Percentiles rank a stretch among this genome's conserved stretches.
Conservation (phyloP, 495 filamentous ascomycete species). For the Xylaria castorea region DNA sequence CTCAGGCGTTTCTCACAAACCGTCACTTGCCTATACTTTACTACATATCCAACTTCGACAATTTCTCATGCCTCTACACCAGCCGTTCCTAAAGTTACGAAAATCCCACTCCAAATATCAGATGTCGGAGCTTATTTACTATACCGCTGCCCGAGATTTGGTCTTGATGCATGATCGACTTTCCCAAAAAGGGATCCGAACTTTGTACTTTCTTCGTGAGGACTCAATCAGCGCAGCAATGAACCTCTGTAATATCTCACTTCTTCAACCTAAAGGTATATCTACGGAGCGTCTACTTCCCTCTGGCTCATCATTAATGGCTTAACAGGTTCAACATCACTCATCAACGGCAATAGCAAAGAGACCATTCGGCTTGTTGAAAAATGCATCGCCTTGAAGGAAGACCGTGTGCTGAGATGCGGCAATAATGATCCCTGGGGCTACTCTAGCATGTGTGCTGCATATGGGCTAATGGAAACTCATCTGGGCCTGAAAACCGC, state of each 20-base stretch:
- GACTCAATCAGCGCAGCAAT: constrained; percentile 43
- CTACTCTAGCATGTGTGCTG: constrained; percentile 45
- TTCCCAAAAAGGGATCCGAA: constrained; percentile 40
- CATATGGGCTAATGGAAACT: constrained; percentile 43
- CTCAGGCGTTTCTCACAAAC: constrained; percentile 31
- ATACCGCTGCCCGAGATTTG: constrained; percentile 44
- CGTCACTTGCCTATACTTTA: constrained; percentile 40
- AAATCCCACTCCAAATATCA: constrained; percentile 39
- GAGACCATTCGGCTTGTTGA: constrained; percentile 43
- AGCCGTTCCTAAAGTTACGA: constrained; percentile 42
- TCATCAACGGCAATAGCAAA: constrained; percentile 40
- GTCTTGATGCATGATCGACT: constrained; percentile 43
- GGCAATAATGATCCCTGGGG: constrained; percentile 44
- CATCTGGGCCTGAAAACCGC: constrained; percentile 42
- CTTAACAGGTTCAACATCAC: constrained; percentile 35
- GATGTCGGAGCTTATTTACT: constrained; percentile 43
- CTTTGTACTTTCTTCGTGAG: constrained; percentile 42
- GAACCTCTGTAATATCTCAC: constrained; percentile 52
- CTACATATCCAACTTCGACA: constrained; percentile 45
- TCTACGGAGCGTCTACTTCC: not conserved
- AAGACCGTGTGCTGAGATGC: constrained; percentile 43
- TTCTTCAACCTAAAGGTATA: constrained; percentile 55
- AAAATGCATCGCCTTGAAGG: constrained; percentile 42
- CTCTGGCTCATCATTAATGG: constrained; percentile 25
- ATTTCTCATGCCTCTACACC: constrained; percentile 43